Conservation (phyloP, 2,329 filamentous ascomycete species). For the Colletotrichum paranaense region DNA sequence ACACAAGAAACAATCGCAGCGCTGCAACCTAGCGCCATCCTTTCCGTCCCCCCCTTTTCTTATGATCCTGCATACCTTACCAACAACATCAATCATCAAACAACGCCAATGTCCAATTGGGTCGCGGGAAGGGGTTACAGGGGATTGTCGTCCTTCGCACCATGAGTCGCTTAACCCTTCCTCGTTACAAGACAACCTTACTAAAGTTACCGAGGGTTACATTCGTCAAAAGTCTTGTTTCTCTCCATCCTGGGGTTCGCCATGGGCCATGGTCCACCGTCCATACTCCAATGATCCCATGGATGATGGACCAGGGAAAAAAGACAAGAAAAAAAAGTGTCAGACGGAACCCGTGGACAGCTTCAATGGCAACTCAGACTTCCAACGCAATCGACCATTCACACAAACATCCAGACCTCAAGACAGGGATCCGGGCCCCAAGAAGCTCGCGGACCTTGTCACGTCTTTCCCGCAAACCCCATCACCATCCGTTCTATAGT, state of each 20-base stretch:
- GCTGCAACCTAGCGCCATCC: not conserved
- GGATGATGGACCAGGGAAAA: not conserved
- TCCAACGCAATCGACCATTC: not conserved
- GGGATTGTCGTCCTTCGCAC: not conserved
- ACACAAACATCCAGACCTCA: not conserved
- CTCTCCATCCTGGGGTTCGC: not conserved
- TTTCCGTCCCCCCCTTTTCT: not conserved
- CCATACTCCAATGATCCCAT: not conserved
- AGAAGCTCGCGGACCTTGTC: slow-evolving; percentile 23
- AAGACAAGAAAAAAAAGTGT: not conserved
- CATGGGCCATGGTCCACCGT: not conserved
- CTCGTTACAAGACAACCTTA: slow-evolving; percentile 10
- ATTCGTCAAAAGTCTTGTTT: not conserved
- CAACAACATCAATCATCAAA: slow-evolving; percentile 11
- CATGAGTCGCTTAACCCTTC: slow-evolving; percentile 27
- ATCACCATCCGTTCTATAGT: not conserved
- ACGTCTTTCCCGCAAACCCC: slow-evolving; percentile 17
- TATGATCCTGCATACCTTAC: not conserved
- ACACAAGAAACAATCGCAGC: slow-evolving; percentile 26
- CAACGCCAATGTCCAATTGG: slow-evolving; percentile 14
- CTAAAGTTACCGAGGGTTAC: not conserved
- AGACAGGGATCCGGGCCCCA: slow-evolving; percentile 13
- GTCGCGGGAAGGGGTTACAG: not conserved
- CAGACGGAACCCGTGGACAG: not conserved
- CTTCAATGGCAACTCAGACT: not conserved